Conservation (phyloP, 2,329 filamentous ascomycete species). For the Westerdykella ornata region DNA sequence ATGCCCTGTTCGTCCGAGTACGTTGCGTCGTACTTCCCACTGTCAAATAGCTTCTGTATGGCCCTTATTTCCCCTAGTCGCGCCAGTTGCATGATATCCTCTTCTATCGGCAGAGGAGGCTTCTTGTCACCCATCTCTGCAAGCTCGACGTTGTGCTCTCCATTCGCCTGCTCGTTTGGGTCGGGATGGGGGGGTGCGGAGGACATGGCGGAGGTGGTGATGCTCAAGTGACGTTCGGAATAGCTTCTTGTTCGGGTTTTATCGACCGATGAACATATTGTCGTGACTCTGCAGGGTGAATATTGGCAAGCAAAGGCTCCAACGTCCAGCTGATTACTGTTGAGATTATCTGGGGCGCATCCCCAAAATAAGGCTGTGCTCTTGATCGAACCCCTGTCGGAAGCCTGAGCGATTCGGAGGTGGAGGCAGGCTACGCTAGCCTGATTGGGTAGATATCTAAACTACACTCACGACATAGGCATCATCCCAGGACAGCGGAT, state of each 20-base stretch:
- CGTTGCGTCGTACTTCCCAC: conserved; percentile 71
- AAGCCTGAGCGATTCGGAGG: too few species aligned
- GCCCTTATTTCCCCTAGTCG: conserved; percentile 76
- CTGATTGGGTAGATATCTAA: too few species aligned
- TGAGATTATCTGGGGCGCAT: neutral
- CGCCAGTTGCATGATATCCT: conserved; percentile 94
- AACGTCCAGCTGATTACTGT: too few species aligned
- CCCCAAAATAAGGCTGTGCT: conserved; percentile 1
- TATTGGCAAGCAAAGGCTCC: neutral
- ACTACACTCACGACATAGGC: too few species aligned
- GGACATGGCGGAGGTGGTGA: conserved; percentile 6
- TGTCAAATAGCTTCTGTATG: conserved; percentile 86
- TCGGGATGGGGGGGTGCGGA: conserved; percentile 12
- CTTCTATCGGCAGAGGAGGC: conserved; percentile 48
- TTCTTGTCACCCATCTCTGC: conserved; percentile 32
- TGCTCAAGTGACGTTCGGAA: neutral
- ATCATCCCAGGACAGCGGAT: too few species aligned
- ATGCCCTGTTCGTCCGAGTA: conserved; percentile 89
- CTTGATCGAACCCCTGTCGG: neutral
- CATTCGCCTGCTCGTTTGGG: conserved; percentile 17
- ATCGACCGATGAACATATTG: neutral
- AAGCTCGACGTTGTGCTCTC: conserved; percentile 31
- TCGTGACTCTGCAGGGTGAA: neutral
- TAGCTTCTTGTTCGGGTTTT: neutral
- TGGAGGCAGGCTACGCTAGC: too few species aligned